Base-by-base conservation (phyloP, 495 filamentous ascomycete genomes). In the Eremomyces bilateralis region DNA sequence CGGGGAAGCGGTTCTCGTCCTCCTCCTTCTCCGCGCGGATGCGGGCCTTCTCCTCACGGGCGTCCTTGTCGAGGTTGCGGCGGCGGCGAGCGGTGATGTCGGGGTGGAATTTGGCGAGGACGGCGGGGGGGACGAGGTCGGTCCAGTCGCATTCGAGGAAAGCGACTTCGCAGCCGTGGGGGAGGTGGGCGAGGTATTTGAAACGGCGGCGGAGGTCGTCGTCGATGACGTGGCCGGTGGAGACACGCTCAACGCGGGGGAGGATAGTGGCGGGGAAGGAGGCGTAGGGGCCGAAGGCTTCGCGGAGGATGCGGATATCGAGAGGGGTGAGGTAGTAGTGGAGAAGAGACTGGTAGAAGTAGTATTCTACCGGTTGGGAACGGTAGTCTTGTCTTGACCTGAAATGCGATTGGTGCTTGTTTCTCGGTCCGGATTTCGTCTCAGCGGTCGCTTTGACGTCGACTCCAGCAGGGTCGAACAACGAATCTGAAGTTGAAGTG, bases 141-240 rank as follows among this genome's bases (percentile, higher is more conserved):
- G 81, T 81, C 88, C 88, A 97, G 50, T 97, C 82, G 45, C 88
- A 97, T 53, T 95, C 88, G 0, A 97, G 58, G 46, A 95, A 95
- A 42, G 65, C 79, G 27, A 95, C 80, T 40, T 93, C 80, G 53
- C 85, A 94, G 2, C 88, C 88, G 35, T 82, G 69, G 0, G 88
- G 88, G 11, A 97, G 65, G 51, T 97, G 88, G 4, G 73, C 72
- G 1, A 97, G 64, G 45, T 95, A 97, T 51, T 88, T 93, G 21
- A 80, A 69, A 34, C 81, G 68, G 53, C 77, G 80, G 25, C 88
- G 70, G 21, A 94, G 57, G 19, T 80, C 76, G 44, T 94, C 83
- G 44, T 95, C 90, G 19, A 97, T 70, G 15, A 80, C 74, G 45
- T 94, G 82, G 15, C 83, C 82, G 1, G 78, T 81, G 2, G 80